A percentile compares a stretch with the other conserved stretches of the same genome.
These are phyloP conservation scores for Boechera retrofracta DNA, from an alignment of 345 rosid species.

Conservation along the genomic window DNA sequence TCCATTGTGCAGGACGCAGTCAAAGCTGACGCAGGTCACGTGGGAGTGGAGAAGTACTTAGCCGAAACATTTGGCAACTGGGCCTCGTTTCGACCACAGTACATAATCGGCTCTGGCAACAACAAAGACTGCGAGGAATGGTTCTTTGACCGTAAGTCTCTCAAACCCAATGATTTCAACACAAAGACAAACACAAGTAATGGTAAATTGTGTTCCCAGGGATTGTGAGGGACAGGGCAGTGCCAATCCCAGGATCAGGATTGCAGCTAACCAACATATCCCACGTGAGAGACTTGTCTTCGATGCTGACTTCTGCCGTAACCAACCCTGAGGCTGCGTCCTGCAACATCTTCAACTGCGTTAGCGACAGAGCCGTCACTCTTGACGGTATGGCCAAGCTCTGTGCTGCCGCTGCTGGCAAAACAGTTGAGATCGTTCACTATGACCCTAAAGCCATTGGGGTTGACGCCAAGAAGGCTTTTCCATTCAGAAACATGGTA, in stretches of 20 bases:
- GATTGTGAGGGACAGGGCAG: conserved; percentile 82
- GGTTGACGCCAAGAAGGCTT: conserved; percentile 88
- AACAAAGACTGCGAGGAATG: conserved; percentile 99
- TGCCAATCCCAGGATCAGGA: conserved; percentile 95
- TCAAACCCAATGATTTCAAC: not conserved
- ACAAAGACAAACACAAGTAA: not conserved
- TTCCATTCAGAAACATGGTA: conserved; percentile 95
- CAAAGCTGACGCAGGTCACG: conserved; percentile 86
- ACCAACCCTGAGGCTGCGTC: conserved; percentile 73
- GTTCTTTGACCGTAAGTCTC: conserved; percentile 84
- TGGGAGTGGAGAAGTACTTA: conserved; percentile 84
- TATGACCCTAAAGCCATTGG: conserved; percentile 89
- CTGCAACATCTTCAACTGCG: conserved; percentile 81
- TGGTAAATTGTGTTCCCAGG: conserved; percentile 51
- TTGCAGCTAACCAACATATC: conserved; percentile 86
- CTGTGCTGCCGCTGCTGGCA: conserved; percentile 88
- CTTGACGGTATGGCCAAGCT: conserved; percentile 94
- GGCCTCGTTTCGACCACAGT: conserved; percentile 86
- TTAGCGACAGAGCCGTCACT: conserved; percentile 89
- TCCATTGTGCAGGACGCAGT: conserved; percentile 66
- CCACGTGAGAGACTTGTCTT: conserved; percentile 85
- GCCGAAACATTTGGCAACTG: conserved; percentile 67
- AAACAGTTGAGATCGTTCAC: conserved; percentile 74
- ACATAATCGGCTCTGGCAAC: conserved; percentile 97
- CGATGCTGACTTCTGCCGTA: conserved; percentile 82